Conservation (phyloP, 352 stramenopile genomes). For the Chrysophaeum taylorii region DNA sequence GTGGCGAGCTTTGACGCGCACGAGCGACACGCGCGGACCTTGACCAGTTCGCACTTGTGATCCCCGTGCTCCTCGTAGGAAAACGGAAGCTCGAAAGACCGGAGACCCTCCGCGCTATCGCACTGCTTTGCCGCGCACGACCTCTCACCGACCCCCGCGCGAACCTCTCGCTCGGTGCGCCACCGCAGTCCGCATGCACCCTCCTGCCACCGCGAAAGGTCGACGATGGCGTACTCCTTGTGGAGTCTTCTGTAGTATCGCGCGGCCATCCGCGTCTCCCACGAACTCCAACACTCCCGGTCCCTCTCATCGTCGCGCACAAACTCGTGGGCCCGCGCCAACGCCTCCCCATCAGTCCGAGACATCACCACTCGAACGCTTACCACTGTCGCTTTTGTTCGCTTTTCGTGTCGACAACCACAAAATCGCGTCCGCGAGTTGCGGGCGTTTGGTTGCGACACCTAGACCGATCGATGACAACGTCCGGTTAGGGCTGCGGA, state of each 20-base stretch:
- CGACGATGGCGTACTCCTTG: slow-evolving; percentile 62
- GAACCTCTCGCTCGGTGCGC: slow-evolving; percentile 58
- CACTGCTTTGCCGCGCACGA: slow-evolving; percentile 58
- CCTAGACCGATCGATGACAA: too few relatives aligned
- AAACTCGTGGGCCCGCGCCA: neutral
- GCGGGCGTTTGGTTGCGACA: too few relatives aligned
- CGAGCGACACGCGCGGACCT: slow-evolving; percentile 50
- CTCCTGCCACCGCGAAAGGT: slow-evolving; percentile 52
- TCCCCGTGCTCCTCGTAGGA: slow-evolving; percentile 53
- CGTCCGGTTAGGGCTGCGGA: too few relatives aligned
- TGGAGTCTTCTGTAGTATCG: slow-evolving; percentile 65
- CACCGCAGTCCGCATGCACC: slow-evolving; percentile 58
- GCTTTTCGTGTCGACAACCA: too few relatives aligned
- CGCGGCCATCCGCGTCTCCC: slow-evolving; percentile 62
- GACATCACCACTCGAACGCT: too few relatives aligned
- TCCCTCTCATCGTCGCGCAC: slow-evolving; percentile 9
- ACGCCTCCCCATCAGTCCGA: too few relatives aligned
- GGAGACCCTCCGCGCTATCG: slow-evolving; percentile 36
- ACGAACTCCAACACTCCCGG: slow-evolving; percentile 43
- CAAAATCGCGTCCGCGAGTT: too few relatives aligned
- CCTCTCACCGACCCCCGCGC: slow-evolving; percentile 61
- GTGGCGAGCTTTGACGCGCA: slow-evolving; percentile 34
- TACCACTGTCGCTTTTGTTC: too few relatives aligned
- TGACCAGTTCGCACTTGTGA: slow-evolving; percentile 58
- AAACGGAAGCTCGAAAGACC: slow-evolving; percentile 66